Evolutionary conservation across 2,329 filamentous ascomycete species (phyloP).

Genomic region (Mycosphaerelloides madeirae): DNA sequence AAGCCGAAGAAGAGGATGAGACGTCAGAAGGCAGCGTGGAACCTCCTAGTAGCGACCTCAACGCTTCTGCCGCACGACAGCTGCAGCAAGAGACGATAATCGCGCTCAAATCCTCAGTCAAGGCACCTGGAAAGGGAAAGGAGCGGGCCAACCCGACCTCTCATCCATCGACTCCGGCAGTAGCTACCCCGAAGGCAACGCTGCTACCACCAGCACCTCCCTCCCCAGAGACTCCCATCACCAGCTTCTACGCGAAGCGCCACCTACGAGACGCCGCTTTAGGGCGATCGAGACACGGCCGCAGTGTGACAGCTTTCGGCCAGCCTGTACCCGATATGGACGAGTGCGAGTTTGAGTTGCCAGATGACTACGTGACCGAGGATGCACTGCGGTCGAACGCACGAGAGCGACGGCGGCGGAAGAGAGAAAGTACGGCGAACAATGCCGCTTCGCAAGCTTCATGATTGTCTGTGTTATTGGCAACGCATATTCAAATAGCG

Average conservation of each 20-base stretch:
- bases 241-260: conserved; percentile 79
- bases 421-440: conserved; percentile 44
- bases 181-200: conserved; percentile 23
- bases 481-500: too few species aligned
- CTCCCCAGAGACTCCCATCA: conserved; percentile 50
- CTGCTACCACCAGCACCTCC: conserved; percentile 21
- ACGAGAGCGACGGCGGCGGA: conserved; percentile 58
- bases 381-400: conserved; percentile 53
- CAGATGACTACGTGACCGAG: conserved; percentile 55
- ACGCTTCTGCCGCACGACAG: conserved; percentile 68
- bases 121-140: conserved; percentile 34
- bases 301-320: conserved; percentile 75
- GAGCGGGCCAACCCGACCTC: conserved; percentile 20
- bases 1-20: conserved; percentile 41
- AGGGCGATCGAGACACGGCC: conserved; percentile 64
- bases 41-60: conserved; percentile 64
- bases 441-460: conserved; percentile 5
- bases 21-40: conserved; percentile 39
- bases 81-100: conserved; percentile 66
- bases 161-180: conserved; percentile 13
- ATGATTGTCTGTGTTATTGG: too few species aligned
- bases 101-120: conserved; percentile 37
- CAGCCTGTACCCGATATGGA: conserved; percentile 68
- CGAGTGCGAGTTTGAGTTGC: conserved; percentile 69
- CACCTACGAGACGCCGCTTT: conserved; percentile 76